phyloP scores from a whole-genome alignment of 768 basidiomycete genomes.

The Boletus barrowsii region DNA sequence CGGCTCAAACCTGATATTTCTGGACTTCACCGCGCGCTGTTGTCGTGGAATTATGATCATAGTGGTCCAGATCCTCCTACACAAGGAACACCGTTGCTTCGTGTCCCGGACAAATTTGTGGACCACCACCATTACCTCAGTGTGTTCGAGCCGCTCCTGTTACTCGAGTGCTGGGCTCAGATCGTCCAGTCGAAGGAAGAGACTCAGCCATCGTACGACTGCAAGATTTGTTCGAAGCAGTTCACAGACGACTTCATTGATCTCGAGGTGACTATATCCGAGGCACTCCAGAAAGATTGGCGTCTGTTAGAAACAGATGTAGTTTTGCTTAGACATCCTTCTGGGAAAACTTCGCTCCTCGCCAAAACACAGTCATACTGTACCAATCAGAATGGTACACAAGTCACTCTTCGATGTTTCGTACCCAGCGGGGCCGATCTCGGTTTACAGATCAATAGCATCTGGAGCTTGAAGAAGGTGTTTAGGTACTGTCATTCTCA shows the following conservation, averaged over 20 bases:
- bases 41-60: conserved; percentile 87
- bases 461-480: conserved; percentile 77
- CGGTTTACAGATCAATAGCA: conserved; percentile 59
- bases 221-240: conserved; percentile 64
- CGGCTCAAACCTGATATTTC: conserved; percentile 83
- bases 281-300: conserved; percentile 65
- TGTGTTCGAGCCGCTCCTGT: conserved; percentile 80
- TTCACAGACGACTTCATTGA: conserved; percentile 84
- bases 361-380: conserved; percentile 65
- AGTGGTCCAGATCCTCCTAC: conserved; percentile 59
- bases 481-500: conserved; percentile 54
- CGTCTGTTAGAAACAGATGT: conserved; percentile 80
- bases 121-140: conserved; percentile 65
- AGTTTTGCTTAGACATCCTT: conserved; percentile 67
- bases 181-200: conserved; percentile 76
- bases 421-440: conserved; percentile 44
- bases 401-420: conserved; percentile 59
- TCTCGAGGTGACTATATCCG: conserved; percentile 62
- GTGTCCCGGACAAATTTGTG: conserved; percentile 64
- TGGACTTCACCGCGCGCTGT: conserved; percentile 67
- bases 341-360: conserved; percentile 53
- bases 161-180: conserved; percentile 91
- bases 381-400: conserved; percentile 42
- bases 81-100: conserved; percentile 32
- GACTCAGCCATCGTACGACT: conserved; percentile 47